phyloP scores from a whole-genome alignment of 1,284 basidiomycete genomes.

The Pulveroboletus sp. region DNA sequence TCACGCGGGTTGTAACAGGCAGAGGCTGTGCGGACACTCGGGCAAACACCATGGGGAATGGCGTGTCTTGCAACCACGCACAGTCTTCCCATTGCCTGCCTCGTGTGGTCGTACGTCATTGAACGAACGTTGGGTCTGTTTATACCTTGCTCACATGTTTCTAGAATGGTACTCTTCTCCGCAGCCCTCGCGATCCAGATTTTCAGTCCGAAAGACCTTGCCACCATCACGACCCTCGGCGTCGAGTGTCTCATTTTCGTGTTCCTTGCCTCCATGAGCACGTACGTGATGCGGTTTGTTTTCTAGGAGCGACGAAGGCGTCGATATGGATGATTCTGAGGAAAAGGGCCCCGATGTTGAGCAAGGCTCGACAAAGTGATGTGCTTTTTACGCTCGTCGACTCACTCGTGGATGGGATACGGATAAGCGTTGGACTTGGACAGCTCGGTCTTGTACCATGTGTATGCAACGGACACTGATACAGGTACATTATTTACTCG shows the following conservation, averaged over 20 bases:
- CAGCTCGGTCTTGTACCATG: not conserved
- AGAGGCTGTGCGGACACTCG: constrained; percentile 3
- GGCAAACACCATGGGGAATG: constrained; percentile 7
- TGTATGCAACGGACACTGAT: not conserved
- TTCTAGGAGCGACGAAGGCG: not conserved
- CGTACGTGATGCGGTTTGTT: constrained; percentile 8
- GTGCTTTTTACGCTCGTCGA: too few relatives aligned
- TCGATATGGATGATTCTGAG: not conserved
- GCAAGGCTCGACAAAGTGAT: not conserved
- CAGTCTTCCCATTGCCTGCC: constrained; percentile 11
- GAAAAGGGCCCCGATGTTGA: not conserved
- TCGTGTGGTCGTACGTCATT: constrained; percentile 19
- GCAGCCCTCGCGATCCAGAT: constrained; percentile 13
- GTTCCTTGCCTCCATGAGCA: not conserved
- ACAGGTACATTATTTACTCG: not conserved
- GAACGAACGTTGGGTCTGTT: not conserved
- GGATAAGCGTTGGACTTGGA: not conserved
- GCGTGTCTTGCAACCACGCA: constrained; percentile 12
- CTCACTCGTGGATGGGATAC: not conserved
- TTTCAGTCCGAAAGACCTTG: not conserved
- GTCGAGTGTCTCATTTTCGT: constrained; percentile 9
- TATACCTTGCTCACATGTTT: not conserved
- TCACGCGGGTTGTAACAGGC: not conserved
- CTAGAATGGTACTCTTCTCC: constrained; percentile 16
- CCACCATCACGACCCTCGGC: not conserved